phyloP scores from a whole-genome alignment of 1,284 basidiomycete genomes.

The Ganoderma resinaceum region DNA sequence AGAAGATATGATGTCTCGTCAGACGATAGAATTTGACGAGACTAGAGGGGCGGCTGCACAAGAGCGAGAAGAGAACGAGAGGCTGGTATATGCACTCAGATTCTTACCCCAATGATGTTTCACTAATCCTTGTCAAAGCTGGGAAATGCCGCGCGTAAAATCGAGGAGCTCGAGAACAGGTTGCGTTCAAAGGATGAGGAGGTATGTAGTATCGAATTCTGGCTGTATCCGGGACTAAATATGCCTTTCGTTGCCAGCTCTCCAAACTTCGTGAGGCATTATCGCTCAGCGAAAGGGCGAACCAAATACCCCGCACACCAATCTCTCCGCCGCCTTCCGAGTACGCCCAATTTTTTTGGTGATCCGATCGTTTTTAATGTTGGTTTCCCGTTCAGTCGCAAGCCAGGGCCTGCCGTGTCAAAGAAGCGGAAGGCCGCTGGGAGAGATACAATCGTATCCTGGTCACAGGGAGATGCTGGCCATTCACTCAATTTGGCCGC shows the following conservation, averaged over 20 bases:
- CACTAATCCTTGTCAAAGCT: slow-evolving; percentile 8
- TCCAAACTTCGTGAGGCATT: slow-evolving; percentile 6
- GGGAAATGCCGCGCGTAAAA: slow-evolving; percentile 17
- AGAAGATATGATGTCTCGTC: slow-evolving; percentile 19
- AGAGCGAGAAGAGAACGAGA: slow-evolving; percentile 11
- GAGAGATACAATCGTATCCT: background rate
- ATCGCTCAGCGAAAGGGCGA: background rate
- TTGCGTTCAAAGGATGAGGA: slow-evolving; percentile 16
- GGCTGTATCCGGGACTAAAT: background rate
- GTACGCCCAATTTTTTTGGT: background rate
- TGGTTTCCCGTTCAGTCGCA: background rate
- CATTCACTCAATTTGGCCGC: slow-evolving; percentile 19
- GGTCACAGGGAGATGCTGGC: background rate
- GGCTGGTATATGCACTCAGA: background rate
- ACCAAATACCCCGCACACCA: background rate
- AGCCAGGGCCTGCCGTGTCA: background rate
- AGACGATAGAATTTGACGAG: slow-evolving; percentile 9
- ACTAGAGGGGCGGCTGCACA: slow-evolving; percentile 1
- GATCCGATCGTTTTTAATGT: background rate
- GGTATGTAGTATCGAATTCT: slow-evolving; percentile 5
- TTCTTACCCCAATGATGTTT: background rate
- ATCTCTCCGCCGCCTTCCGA: slow-evolving; percentile 17
- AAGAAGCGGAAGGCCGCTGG: slow-evolving; percentile 15
- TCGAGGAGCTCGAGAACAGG: slow-evolving; percentile 21
- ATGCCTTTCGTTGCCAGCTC: background rate